Evolutionary conservation across 192 early-diverging fungal species (phyloP).

Genomic region (Umbelopsis vinacea): DNA sequence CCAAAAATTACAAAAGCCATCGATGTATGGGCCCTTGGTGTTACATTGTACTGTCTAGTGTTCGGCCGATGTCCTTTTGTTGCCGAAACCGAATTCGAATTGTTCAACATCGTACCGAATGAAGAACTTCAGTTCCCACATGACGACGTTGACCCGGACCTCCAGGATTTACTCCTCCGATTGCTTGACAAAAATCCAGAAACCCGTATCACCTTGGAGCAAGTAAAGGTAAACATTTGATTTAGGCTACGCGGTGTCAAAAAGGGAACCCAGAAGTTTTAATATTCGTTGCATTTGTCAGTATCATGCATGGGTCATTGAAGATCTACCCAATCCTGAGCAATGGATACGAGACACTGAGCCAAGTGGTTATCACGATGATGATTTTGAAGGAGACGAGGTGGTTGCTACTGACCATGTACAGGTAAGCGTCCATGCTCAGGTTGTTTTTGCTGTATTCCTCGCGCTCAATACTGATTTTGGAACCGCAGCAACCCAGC

Average conservation of each 20-base stretch:
- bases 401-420: constrained; percentile 67
- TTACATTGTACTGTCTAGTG: constrained; percentile 94
- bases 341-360: constrained; percentile 83
- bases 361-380: constrained; percentile 65
- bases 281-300: not conserved
- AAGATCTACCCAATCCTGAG: constrained; percentile 64
- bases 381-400: constrained; percentile 69
- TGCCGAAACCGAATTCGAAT: constrained; percentile 95
- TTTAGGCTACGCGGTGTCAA: not conserved
- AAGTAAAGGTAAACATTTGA: constrained; percentile 72
- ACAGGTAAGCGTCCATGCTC: constrained; percentile 46
- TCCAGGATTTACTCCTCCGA: constrained; percentile 75
- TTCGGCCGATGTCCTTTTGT: constrained; percentile 94
- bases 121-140: constrained; percentile 63
- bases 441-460: not conserved
- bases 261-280: not conserved
- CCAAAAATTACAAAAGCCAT: constrained; percentile 85
- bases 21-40: constrained; percentile 98
- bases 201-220: constrained; percentile 83
- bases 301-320: constrained; percentile 86
- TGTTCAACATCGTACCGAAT: constrained; percentile 90
- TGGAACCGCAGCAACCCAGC: no score
- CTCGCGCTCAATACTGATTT: no score
- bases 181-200: constrained; percentile 91
- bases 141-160: constrained; percentile 45